A percentile compares a stretch with the other conserved stretches of the same genome.
Conservation (phyloP, 176 grass and related monocot genomes). For the Luzula sylvatica region DNA sequence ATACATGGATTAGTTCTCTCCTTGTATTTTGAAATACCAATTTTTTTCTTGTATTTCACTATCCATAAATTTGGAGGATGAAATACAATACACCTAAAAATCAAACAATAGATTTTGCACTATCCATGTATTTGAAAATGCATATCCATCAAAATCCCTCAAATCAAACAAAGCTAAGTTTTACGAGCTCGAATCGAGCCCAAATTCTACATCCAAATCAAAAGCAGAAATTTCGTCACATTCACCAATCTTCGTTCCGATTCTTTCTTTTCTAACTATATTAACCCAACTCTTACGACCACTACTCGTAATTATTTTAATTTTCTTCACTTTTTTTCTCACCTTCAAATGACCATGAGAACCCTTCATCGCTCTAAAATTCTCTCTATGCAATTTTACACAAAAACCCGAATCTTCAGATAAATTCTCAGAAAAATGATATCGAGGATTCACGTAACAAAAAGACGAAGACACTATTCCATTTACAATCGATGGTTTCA, state of each 20-base stretch:
- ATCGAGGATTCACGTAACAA: slow-evolving; percentile 44
- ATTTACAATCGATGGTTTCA: slow-evolving; percentile 35
- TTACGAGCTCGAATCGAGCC: slow-evolving; percentile 3
- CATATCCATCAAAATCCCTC: too few species aligned
- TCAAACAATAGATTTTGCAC: too few species aligned
- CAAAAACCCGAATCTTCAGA: slow-evolving; percentile 11
- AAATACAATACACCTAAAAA: too few species aligned
- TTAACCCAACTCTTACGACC: slow-evolving; percentile 37
- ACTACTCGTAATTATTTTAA: slow-evolving; percentile 17
- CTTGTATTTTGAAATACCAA: too few species aligned
- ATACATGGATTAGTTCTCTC: too few species aligned
- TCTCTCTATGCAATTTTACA: slow-evolving; percentile 10
- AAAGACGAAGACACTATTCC: slow-evolving; percentile 52
- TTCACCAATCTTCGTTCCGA: slow-evolving; percentile 42
- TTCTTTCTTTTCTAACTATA: slow-evolving; percentile 32
- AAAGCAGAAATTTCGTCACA: slow-evolving; percentile 27
- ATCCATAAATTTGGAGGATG: too few species aligned
- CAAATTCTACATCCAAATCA: slow-evolving; percentile 12
- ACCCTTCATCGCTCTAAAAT: slow-evolving; percentile 28
- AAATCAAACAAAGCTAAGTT: background rate
- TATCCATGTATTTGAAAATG: too few species aligned
- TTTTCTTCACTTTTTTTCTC: slow-evolving; percentile 27
- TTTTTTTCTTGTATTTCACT: too few species aligned
- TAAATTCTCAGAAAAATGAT: slow-evolving; percentile 39
- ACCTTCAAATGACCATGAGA: slow-evolving; percentile 23